These are phyloP conservation scores for Zymoseptoria ardabiliae DNA, from an alignment of 2,329 filamentous ascomycete species.

Conservation along the genomic window DNA sequence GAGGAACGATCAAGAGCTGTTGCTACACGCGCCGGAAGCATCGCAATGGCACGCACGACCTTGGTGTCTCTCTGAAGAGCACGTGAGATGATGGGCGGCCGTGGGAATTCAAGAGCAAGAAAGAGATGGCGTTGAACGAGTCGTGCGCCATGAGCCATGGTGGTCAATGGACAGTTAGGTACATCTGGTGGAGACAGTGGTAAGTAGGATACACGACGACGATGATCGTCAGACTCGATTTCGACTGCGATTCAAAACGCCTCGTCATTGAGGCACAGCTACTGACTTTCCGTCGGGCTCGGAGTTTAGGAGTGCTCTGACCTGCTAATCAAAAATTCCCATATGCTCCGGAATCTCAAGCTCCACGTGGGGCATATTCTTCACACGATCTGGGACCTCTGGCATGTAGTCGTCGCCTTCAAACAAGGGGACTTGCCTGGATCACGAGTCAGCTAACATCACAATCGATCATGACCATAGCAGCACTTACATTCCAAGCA, in stretches of 20 bases:
- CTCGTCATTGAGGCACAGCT: not conserved
- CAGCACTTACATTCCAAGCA: slow-evolving; percentile 16
- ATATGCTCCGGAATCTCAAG: slow-evolving; percentile 12
- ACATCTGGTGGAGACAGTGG: not conserved
- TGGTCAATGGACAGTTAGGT: no score
- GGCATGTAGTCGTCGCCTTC: slow-evolving; percentile 15
- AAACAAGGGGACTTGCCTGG: slow-evolving; percentile 10
- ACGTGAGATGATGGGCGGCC: no score
- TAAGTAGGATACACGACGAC: not conserved
- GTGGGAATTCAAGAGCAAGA: no score
- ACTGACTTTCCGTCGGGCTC: not conserved
- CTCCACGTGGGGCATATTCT: slow-evolving; percentile 13
- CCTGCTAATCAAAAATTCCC: slow-evolving; percentile 11
- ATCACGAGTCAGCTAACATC: not conserved
- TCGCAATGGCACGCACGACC: no score
- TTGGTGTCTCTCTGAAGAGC: no score
- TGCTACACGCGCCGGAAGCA: no score
- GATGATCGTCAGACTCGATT: not conserved
- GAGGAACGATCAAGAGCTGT: no score
- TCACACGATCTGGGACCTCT: slow-evolving; percentile 10
- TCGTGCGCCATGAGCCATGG: no score
- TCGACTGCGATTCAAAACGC: not conserved
- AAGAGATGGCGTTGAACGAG: no score
- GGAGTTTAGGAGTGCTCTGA: not conserved
- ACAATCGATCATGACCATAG: not conserved